Conservation (phyloP, 2,329 filamentous ascomycete species). For the Clarireedia paspali region DNA sequence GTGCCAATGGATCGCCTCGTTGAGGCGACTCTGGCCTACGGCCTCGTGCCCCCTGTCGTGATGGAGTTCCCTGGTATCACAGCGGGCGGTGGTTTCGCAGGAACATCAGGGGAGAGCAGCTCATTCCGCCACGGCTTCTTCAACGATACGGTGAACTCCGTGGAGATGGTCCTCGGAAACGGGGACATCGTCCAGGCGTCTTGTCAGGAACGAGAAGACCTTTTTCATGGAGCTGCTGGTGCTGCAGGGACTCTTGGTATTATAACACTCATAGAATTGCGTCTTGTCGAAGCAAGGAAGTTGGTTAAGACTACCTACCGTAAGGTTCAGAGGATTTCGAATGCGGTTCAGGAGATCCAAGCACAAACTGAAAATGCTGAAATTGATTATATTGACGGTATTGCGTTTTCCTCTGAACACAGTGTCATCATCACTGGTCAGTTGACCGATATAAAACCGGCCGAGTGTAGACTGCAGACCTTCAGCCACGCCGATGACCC, state of each 20-base stretch:
- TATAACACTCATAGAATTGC: conserved; percentile 50
- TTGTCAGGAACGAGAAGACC: conserved; percentile 38
- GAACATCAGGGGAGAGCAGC: conserved; percentile 59
- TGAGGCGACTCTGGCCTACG: conserved; percentile 44
- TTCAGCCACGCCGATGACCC: conserved; percentile 50
- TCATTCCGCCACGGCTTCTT: conserved; percentile 61
- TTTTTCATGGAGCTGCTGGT: conserved; percentile 52
- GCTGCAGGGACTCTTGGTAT: conserved; percentile 54
- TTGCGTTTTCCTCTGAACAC: conserved; percentile 39
- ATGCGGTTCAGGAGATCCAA: conserved; percentile 37
- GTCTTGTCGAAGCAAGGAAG: conserved; percentile 43
- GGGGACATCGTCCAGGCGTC: conserved; percentile 46
- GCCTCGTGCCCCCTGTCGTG: conserved; percentile 55
- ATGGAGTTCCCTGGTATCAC: conserved; percentile 69
- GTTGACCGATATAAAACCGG: conserved; percentile 33
- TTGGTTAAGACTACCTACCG: conserved; percentile 51
- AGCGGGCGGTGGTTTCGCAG: conserved; percentile 57
- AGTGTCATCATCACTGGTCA: conserved; percentile 49
- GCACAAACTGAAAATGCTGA: conserved; percentile 23
- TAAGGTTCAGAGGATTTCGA: conserved; percentile 34
- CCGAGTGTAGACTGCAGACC: conserved; percentile 23
- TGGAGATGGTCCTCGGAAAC: conserved; percentile 56
- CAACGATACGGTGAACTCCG: conserved; percentile 51
- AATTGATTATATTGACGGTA: conserved; percentile 55
- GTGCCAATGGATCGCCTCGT: conserved; percentile 61